Evolutionary conservation across 352 stramenopile genomes (phyloP).

Genomic region (Thalassiosira hispida): DNA sequence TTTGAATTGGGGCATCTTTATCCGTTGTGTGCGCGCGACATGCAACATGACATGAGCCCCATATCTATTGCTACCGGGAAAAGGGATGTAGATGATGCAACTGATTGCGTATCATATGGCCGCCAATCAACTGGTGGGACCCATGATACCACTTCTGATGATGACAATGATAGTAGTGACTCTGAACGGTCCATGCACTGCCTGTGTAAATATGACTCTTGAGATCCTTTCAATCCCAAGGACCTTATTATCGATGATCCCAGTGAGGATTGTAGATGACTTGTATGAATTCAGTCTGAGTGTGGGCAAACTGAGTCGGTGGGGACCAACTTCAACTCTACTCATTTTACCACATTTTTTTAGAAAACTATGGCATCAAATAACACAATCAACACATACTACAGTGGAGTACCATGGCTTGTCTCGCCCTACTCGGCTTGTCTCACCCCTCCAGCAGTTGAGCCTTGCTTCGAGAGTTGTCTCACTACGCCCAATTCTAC

Average conservation of each 20-base stretch:
- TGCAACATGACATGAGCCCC: slow-evolving; percentile 63
- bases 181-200: slow-evolving; percentile 38
- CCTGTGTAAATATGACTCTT: slow-evolving; percentile 44
- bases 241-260: slow-evolving; percentile 37
- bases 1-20: slow-evolving; percentile 81
- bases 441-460: no score
- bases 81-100: neutral
- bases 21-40: slow-evolving; percentile 43
- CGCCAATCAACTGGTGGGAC: neutral
- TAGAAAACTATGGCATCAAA: no score
- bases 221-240: slow-evolving; percentile 34
- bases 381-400: no score
- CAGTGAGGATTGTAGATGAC: slow-evolving; percentile 42
- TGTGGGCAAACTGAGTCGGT: no score
- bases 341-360: no score
- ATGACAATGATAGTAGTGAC: slow-evolving; percentile 28
- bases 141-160: slow-evolving; percentile 21
- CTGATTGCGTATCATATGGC: neutral
- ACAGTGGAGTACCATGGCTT: no score
- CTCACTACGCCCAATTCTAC: no score
- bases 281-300: no score
- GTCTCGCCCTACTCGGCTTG: no score
- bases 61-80: slow-evolving; percentile 69
- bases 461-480: no score
- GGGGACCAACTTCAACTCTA: no score